Base-by-base conservation (phyloP, 495 filamentous ascomycete species). In the Baudoinia panamericana region DNA sequence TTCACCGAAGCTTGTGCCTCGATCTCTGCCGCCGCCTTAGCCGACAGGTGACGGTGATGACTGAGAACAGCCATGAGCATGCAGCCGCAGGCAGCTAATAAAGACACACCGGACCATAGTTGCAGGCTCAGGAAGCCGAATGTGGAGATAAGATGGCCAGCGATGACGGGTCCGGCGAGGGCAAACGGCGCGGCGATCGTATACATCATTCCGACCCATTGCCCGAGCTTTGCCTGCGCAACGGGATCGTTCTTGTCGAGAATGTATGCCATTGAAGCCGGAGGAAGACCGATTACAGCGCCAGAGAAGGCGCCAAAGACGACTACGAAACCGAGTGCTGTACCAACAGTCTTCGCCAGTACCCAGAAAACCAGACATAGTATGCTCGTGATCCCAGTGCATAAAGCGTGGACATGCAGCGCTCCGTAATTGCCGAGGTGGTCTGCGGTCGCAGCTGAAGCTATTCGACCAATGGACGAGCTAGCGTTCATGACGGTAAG, bases 131-230 rank as follows among this genome's bases (percentile, higher is more conserved):
- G 16, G 31, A 51, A 48, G 36, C 22, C 16, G 28, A 40, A 62
- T 23, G 30, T 2, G 10, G 37, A 45, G 36, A 62, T 50, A 5
- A 64, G 34, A 31, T 56, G 47, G 11, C 64, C 64, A 0, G 53
- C 60, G 30, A 66, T 58, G 18, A 64, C 40, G 4, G 64, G 62
- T 8, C 64, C 64, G 10, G 52, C 48, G 8, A 68, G 51, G 4
- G 58, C 51, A 13, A 57, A 57, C 6, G 55, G 18, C 6, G 64
- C 57, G 10, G 59, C 48, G 22, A 46, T 15, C 13, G 46, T 51
- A 50, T 61, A 68, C 61, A 64, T 62, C 58, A 64, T 65, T n/a
- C 64, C 64, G 16, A 50, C 55, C 62, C 64, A 66, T 30, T 64
- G 60, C 3, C 64, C 64, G 8, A 66, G 50, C 30, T 52, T 54